These are phyloP conservation scores for Populus hybrid DNA, from an alignment of 441 rosid species.

Conservation along the genomic window DNA sequence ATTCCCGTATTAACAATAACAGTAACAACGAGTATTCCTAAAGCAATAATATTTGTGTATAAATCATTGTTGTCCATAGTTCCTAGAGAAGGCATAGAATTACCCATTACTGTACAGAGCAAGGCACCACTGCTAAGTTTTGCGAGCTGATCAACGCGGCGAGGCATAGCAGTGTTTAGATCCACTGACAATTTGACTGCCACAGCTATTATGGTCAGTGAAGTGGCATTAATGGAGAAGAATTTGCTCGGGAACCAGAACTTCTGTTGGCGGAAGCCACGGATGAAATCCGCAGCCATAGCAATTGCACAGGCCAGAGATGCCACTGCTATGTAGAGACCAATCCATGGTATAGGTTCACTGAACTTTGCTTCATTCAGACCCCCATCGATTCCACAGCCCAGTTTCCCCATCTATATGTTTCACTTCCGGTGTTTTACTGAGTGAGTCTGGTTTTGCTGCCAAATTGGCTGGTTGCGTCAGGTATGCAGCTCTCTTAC, in stretches of 20 bases:
- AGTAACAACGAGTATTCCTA: constrained; percentile 69
- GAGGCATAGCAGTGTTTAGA: constrained; percentile 90
- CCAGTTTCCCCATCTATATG: constrained; percentile 36
- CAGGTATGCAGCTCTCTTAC: constrained; percentile 31
- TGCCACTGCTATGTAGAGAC: constrained; percentile 50
- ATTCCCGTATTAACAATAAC: constrained; percentile 60
- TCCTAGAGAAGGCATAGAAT: constrained; percentile 87
- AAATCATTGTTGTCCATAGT: constrained; percentile 62
- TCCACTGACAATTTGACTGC: constrained; percentile 78
- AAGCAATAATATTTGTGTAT: constrained; percentile 53
- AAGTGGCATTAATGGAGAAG: constrained; percentile 72
- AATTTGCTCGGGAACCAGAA: constrained; percentile 73
- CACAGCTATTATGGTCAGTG: constrained; percentile 61
- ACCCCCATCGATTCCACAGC: constrained; percentile 61
- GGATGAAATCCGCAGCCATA: constrained; percentile 66
- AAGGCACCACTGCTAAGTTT: constrained; percentile 78
- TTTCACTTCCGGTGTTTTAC: background rate
- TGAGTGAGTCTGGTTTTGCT: background rate
- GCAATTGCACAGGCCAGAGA: constrained; percentile 48
- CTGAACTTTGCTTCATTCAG: constrained; percentile 57
- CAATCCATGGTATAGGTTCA: constrained; percentile 78
- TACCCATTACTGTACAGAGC: constrained; percentile 72
- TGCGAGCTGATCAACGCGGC: constrained; percentile 77
- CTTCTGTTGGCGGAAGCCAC: constrained; percentile 51
- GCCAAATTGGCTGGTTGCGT: background rate